These are phyloP conservation scores for Verticillium albo-atrum DNA, from an alignment of 2,329 filamentous ascomycete genomes.

Conservation along the genomic window DNA sequence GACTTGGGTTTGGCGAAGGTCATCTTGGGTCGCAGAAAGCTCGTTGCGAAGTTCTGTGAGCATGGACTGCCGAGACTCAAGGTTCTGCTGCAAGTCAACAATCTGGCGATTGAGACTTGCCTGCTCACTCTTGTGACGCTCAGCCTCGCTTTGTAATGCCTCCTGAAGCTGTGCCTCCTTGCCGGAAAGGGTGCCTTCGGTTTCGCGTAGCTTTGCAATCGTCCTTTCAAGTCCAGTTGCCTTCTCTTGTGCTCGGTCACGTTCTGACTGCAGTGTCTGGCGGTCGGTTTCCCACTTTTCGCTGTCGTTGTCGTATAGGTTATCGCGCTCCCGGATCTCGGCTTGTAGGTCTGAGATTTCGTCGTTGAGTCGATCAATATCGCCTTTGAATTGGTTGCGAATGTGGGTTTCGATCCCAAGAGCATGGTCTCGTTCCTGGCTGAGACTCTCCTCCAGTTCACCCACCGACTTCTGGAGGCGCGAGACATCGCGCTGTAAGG, in stretches of 20 bases:
- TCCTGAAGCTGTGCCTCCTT: slow-evolving; percentile 66
- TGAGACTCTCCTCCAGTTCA: slow-evolving; percentile 43
- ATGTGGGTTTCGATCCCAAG: slow-evolving; percentile 58
- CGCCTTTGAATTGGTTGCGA: slow-evolving; percentile 34
- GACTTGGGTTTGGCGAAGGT: slow-evolving; percentile 63
- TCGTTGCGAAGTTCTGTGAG: slow-evolving; percentile 64
- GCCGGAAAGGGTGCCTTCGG: slow-evolving; percentile 61
- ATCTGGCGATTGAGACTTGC: slow-evolving; percentile 68
- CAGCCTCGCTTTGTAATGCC: slow-evolving; percentile 64
- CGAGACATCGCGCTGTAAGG: slow-evolving; percentile 61
- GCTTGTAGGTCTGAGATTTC: slow-evolving; percentile 61
- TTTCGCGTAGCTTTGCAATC: slow-evolving; percentile 64
- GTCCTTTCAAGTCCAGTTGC: slow-evolving; percentile 64
- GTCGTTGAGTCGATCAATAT: slow-evolving; percentile 47
- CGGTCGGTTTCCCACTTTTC: slow-evolving; percentile 69
- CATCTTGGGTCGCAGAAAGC: slow-evolving; percentile 61
- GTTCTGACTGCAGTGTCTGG: slow-evolving; percentile 60
- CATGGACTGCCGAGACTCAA: slow-evolving; percentile 61
- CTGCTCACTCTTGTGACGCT: slow-evolving; percentile 70
- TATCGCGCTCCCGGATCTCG: slow-evolving; percentile 65
- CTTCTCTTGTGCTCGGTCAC: slow-evolving; percentile 62
- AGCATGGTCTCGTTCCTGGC: slow-evolving; percentile 52
- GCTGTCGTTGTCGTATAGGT: slow-evolving; percentile 64
- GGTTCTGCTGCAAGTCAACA: slow-evolving; percentile 66
- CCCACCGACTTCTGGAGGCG: slow-evolving; percentile 40